Base-by-base conservation (phyloP, 2,329 filamentous ascomycete genomes). In the Didymella lethalis region DNA sequence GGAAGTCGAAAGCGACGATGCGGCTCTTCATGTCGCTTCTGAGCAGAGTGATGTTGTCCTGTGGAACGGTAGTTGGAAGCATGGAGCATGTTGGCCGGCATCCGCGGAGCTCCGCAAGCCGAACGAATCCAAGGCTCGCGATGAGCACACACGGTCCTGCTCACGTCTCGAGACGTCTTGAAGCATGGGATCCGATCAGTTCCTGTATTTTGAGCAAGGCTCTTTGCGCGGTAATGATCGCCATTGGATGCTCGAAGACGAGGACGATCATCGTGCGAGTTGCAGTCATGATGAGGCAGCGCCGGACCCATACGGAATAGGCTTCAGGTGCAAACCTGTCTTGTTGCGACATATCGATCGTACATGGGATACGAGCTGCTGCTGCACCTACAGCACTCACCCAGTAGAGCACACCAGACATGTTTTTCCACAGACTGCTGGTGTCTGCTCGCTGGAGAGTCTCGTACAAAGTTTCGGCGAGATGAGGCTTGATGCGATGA, bases 371-470 rank as follows among this genome's bases (percentile, higher is more conserved):
- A 7, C 73, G 66, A 38, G 71, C 66, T 18, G 73, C 74, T 11
- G 70, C 73, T 4, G 69, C 68, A 20, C 73, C 75, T 12, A 76
- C 70, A 2, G 64, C 53, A 18, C 66, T 62, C 12, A 73, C 67
- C 74, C 73, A 77, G 58, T 76, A 76, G 18, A 75, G 65, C 5
- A 75, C 70, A 7, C 74, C 75, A 16, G 67, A 62, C 70, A 77
- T 72, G 45, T 70, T 60, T 44, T 64, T 61, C 75, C 75, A 76
- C 4, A 74, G 20, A n/a, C 70, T 64, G 7, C 52, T 59, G 4
- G 61, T 64, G 32, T 75, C 62, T 14, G 72, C 67, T 12, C 61
- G 65, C 36, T 65, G 48, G 7, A 76, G 41, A 14, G 57, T 66
- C 20, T 72, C 61, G 51, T 68, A 67, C 2, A 75, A 55, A 14